A percentile compares a stretch with the other conserved stretches of the same genome.
Conservation (phyloP, 805 yeast genomes). For the Wickerhamiella musiphila region DNA sequence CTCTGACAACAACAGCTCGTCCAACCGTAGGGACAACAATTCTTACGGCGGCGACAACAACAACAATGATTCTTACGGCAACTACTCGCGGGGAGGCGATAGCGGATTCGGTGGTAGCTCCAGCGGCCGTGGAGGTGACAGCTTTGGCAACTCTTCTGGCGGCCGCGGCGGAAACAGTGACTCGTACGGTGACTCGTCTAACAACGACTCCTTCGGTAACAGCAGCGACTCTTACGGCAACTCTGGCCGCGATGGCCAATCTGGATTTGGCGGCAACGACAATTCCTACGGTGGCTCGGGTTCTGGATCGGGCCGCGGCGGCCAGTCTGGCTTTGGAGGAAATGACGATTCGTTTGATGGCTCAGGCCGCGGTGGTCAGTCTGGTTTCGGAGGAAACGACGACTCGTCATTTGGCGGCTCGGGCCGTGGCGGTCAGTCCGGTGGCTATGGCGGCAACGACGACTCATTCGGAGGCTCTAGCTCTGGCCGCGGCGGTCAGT, state of each 20-base stretch:
- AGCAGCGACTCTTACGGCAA: conserved; percentile 16
- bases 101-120: conserved; percentile 14
- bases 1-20: conserved; percentile 13
- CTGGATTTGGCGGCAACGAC: conserved; percentile 19
- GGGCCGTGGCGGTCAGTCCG: conserved; percentile 10
- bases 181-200: conserved; percentile 18
- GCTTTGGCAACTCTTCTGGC: conserved; percentile 8
- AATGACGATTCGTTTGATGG: conserved; percentile 15
- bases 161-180: conserved; percentile 11
- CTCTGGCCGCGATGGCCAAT: conserved; percentile 22
- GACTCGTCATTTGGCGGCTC: conserved; percentile 17
- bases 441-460: conserved; percentile 14
- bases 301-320: conserved; percentile 2
- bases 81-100: conserved; percentile 9
- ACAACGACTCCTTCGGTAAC: conserved; percentile 14
- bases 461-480: conserved; percentile 18
- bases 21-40: conserved; percentile 5
- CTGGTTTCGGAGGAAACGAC: conserved; percentile 6
- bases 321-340: conserved; percentile 10
- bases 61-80: conserved; percentile 15
- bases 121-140: conserved; percentile 14
- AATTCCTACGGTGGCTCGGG: conserved; percentile 21
- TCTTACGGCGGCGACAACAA: conserved; percentile 1
- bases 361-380: conserved; percentile 6
- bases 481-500: conserved; percentile 7